These are phyloP conservation scores for Xylariaceae sp. DNA, from an alignment of 2,329 filamentous ascomycete species.

Conservation along the genomic window DNA sequence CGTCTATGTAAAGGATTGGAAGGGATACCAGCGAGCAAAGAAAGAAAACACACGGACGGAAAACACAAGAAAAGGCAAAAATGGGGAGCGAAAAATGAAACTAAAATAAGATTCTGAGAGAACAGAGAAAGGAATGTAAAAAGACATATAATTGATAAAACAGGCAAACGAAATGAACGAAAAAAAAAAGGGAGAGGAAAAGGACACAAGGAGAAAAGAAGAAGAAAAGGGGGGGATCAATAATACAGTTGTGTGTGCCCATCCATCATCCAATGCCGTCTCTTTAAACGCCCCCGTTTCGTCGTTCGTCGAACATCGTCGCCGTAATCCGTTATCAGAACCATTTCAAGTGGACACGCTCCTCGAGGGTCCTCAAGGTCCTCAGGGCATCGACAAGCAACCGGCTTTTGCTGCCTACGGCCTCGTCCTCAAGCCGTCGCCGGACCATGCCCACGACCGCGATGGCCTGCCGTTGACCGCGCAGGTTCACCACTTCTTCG, in stretches of 20 bases:
- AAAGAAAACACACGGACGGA: constrained; percentile 1
- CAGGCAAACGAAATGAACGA: constrained; percentile 34
- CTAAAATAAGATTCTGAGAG: constrained; percentile 8
- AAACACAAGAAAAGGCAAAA: constrained; percentile 1
- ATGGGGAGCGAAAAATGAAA: background rate
- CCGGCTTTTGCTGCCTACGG: constrained; percentile 50
- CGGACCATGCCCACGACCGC: constrained; percentile 53
- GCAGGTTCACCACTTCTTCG: constrained; percentile 43
- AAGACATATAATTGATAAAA: constrained; percentile 14
- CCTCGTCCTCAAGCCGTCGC: constrained; percentile 52
- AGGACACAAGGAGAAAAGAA: constrained; percentile 17
- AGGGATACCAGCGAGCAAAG: constrained; percentile 1
- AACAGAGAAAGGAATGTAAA: constrained; percentile 5
- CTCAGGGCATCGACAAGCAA: constrained; percentile 56
- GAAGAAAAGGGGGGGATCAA: constrained; percentile 15
- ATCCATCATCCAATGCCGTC: constrained; percentile 9
- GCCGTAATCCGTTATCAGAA: constrained; percentile 38
- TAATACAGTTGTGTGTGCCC: constrained; percentile 3
- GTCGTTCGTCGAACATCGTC: constrained; percentile 2
- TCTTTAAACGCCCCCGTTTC: constrained; percentile 6
- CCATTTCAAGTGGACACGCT: constrained; percentile 46
- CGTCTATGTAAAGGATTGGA: constrained; percentile 15
- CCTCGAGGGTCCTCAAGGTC: constrained; percentile 56
- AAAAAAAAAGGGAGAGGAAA: constrained; percentile 15
- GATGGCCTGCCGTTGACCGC: constrained; percentile 46